Evolutionary conservation across 2,329 filamentous ascomycete species (phyloP).

Genomic region (Colletotrichum liriopes): DNA sequence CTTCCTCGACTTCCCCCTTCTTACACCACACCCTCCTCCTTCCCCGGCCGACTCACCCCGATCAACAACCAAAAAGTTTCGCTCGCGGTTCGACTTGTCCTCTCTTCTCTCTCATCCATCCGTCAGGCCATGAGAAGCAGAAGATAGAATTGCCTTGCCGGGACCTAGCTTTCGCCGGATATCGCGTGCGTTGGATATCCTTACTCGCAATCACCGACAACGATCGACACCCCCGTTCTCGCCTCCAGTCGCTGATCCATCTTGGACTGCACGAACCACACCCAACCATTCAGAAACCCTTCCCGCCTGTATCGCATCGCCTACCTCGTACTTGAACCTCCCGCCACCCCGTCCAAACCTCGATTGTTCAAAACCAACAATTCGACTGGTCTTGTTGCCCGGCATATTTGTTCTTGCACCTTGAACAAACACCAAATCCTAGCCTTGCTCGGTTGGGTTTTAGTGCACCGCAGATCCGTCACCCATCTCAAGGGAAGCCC

Average conservation of each 20-base stretch:
- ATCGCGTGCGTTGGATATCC: background rate
- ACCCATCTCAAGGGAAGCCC: slow-evolving; percentile 9
- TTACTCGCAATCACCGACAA: slow-evolving; percentile 23
- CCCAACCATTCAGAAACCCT: background rate
- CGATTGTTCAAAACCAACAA: slow-evolving; percentile 3
- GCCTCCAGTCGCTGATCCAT: slow-evolving; percentile 26
- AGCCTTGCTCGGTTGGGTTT: slow-evolving; percentile 22
- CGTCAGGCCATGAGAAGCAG: slow-evolving; percentile 24
- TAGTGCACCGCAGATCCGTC: slow-evolving; percentile 27
- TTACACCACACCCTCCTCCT: slow-evolving; percentile 28
- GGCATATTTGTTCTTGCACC: slow-evolving; percentile 2
- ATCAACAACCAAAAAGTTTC: slow-evolving; percentile 8
- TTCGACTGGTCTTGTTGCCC: background rate
- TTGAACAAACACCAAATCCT: slow-evolving; percentile 4
- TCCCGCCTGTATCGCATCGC: slow-evolving; percentile 4
- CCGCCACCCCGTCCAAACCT: slow-evolving; percentile 8
- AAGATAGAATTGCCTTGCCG: slow-evolving; percentile 12
- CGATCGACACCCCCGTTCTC: slow-evolving; percentile 30
- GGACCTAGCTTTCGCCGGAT: slow-evolving; percentile 2
- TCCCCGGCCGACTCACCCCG: slow-evolving; percentile 31
- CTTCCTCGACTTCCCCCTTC: slow-evolving; percentile 39
- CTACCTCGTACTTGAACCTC: slow-evolving; percentile 17
- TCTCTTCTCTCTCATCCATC: slow-evolving; percentile 3
- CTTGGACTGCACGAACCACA: slow-evolving; percentile 28
- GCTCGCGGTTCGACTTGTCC: slow-evolving; percentile 11